Conservation (phyloP, 2,329 filamentous ascomycete species). For the Alternaria angustiovoidea region DNA sequence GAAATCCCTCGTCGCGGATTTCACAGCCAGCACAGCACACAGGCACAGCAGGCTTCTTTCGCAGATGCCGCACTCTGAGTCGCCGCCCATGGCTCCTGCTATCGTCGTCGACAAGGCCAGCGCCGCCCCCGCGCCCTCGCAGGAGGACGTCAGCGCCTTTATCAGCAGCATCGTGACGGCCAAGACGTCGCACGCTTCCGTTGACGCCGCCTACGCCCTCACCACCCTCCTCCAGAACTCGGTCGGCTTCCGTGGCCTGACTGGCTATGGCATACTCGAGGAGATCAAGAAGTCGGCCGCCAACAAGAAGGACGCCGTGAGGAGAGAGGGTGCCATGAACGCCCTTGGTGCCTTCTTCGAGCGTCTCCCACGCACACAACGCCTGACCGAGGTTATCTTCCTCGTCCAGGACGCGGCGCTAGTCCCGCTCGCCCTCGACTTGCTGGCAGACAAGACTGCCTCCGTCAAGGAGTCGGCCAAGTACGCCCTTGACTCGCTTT, state of each 20-base stretch:
- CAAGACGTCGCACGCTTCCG: constrained; percentile 63
- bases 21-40: constrained; percentile 10
- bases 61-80: constrained; percentile 61
- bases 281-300: constrained; percentile 78
- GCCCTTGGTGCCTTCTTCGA: constrained; percentile 93
- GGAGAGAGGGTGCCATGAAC: constrained; percentile 92
- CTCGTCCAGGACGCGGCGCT: constrained; percentile 81
- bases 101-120: constrained; percentile 57
- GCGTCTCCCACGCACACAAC: constrained; percentile 79
- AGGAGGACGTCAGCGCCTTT: constrained; percentile 57
- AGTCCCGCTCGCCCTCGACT: constrained; percentile 78
- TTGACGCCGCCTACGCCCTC: constrained; percentile 71
- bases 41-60: constrained; percentile 18
- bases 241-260: constrained; percentile 69
- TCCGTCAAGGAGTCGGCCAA: constrained; percentile 91
- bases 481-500: constrained; percentile 91
- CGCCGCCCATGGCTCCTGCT: constrained; percentile 58
- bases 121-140: constrained; percentile 52
- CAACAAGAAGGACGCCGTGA: constrained; percentile 91
- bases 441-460: constrained; percentile 85
- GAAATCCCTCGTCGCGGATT: constrained; percentile 24
- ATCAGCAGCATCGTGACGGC: constrained; percentile 57
- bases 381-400: constrained; percentile 80
- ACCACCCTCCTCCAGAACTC: constrained; percentile 71
- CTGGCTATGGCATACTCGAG: constrained; percentile 68